Conservation (phyloP, 768 basidiomycete species). For the Kwoniella dendrophila region DNA sequence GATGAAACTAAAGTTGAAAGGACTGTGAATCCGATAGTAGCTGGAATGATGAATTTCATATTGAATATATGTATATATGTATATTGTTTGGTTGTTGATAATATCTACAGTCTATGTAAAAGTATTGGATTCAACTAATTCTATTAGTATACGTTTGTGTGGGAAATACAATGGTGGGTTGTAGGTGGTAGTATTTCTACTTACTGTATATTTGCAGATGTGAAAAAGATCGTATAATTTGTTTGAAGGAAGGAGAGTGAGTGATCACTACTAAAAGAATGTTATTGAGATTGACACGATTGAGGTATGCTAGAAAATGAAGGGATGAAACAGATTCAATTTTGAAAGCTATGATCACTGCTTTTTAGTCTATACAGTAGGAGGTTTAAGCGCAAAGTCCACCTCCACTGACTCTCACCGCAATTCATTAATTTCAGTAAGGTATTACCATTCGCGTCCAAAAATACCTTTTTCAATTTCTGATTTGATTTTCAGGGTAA, state of each 20-base stretch:
- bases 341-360: too few species aligned
- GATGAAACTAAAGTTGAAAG: constrained; percentile 8
- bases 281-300: too few species aligned
- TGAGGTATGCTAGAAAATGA: too few species aligned
- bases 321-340: too few species aligned
- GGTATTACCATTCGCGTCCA: neutral
- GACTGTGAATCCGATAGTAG: constrained; percentile 8
- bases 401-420: neutral
- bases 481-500: constrained; percentile 2
- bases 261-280: too few species aligned
- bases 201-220: too few species aligned
- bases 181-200: too few species aligned
- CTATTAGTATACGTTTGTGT: too few species aligned
- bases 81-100: neutral
- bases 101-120: neutral
- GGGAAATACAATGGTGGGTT: too few species aligned
- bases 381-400: neutral
- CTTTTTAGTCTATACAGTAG: too few species aligned
- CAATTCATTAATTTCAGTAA: neutral
- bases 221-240: too few species aligned
- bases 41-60: constrained; percentile 14
- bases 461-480: neutral
- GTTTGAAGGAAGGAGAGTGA: too few species aligned
- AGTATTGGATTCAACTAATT: neutral
- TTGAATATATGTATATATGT: neutral